Evolutionary conservation across 768 basidiomycete species (phyloP), one percentile per base, ranked within the genome.

Genomic region (Hericium erinaceus): DNA sequence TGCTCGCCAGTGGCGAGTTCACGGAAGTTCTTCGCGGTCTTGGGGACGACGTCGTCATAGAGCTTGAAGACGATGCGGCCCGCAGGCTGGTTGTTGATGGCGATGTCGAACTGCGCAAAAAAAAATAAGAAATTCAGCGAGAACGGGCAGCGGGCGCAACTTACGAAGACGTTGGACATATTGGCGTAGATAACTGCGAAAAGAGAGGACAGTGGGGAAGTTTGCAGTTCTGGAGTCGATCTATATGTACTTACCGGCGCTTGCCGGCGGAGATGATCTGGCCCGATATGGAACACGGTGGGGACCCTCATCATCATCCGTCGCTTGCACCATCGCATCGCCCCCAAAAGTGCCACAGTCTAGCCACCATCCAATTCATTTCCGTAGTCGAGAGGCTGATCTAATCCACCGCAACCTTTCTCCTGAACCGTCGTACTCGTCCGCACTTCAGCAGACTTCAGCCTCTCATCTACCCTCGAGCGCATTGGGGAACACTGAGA

Each of bases 31-130:
- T 71, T 73, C 2, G 87, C 70, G 11, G 92, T 94, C 70, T 79
- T 81, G 55, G 93, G 93, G n/a, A 91, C 89, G 16, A 80, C 76
- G 56, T 85, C 80, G 70, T 93, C 89, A 72, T 80, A 92, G 46
- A 95, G 80, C 70, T 87, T 83, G 81, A 95, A 91, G 26, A 85
- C 77, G 62, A 95, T 81, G 48, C 87, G 83, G 22, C 89, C 89
- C 0, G 80, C 73, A 3, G 83, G 80, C 50, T 77, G 67, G 15
- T 71, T 70, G 69, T 81, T 77, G 68, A 93, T 85, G 2, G 76
- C 70, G 58, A 89, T 66, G 56, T 87, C 80, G 61, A 88, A 87
- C 86, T 87, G 55, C 18, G 48, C 10, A 46, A 16, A 24, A 10
- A 20, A 33, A 51, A 39, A 53, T 49, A 11, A 49, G 54, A 57